Evolutionary conservation across 140 eudicot species (phyloP), one percentile per base, ranked within the genome.

Genomic region (Oenanthe javanica): DNA sequence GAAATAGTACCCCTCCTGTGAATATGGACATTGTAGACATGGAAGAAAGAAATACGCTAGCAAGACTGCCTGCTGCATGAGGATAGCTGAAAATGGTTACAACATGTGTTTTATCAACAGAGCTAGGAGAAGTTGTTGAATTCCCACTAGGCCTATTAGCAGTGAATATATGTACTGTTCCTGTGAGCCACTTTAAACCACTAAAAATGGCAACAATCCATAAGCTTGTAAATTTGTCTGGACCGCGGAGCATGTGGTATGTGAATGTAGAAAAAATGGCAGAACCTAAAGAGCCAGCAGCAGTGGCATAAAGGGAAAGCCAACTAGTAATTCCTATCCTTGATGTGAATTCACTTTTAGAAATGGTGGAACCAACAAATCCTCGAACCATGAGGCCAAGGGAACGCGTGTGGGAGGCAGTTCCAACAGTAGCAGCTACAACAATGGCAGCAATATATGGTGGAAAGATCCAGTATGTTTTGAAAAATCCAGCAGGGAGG

Each of bases 151-250:
- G 81, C 77, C 97, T 80, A 18, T 79, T 84, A 2, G 89, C 85
- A 43, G 85, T 83, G 59, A 89, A 59, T 84, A 92, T 86, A 52
- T 92, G 89, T 6, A 81, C 80, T 69, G 83, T 90, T n/a, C 97
- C 97, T 4, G 82, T 72, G 31, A 91, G 86, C 97, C 97, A 92
- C 54, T 81, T 75, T 3, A 92, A 87, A 86, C 97, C 97, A 64
- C 96, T 90, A 54, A 92, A 92, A 47, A 92, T 92, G 1, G 96
- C 88, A 23, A 92, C 97, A 67, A 92, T 88, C 97, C 97, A 92
- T 77, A 92, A 84, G 71, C 91, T 88, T 16, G 87, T 85, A 38
- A 75, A 75, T 49, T 75, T 49, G 79, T 75, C 79, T 27, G 79
- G 64, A 48, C 79, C 79, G 12, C 25, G 79, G 63, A 75, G 79